A percentile compares a stretch with the other conserved stretches of the same genome.
Evolutionary conservation across 371 early-diverging fungal species (phyloP).

Genomic region (Haplosporangium sp.): DNA sequence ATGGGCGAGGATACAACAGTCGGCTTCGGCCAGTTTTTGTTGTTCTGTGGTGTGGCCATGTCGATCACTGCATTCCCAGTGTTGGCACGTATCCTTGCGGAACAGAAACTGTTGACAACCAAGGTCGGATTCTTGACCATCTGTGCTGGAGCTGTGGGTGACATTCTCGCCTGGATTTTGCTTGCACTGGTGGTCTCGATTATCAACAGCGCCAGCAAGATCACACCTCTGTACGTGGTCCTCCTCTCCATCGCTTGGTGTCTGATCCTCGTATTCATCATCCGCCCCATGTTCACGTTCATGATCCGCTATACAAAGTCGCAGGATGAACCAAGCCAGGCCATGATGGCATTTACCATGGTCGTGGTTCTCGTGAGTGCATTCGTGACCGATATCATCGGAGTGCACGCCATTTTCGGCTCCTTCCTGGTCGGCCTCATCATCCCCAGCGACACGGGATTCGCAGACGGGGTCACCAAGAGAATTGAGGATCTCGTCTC

Average conservation of each 20-base stretch:
- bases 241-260: conserved; percentile 71
- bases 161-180: conserved; percentile 87
- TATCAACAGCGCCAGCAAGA: conserved; percentile 68
- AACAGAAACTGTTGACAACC: conserved; percentile 85
- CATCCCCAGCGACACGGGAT: conserved; percentile 89
- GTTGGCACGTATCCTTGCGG: conserved; percentile 91
- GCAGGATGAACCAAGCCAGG: conserved; percentile 70
- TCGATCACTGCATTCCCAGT: conserved; percentile 95
- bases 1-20: conserved; percentile 59
- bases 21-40: conserved; percentile 75
- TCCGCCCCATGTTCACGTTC: conserved; percentile 67
- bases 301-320: conserved; percentile 62
- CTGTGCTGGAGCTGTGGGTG: conserved; percentile 90
- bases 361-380: conserved; percentile 72
- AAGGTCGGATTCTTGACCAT: conserved; percentile 84
- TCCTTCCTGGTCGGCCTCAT: conserved; percentile 89
- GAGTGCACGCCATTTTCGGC: conserved; percentile 94
- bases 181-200: conserved; percentile 87
- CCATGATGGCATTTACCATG: conserved; percentile 76
- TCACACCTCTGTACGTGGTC: conserved; percentile 79
- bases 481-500: conserved; percentile 92
- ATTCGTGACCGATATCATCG: conserved; percentile 88
- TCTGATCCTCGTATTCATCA: conserved; percentile 67
- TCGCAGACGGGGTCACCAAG: conserved; percentile 88
- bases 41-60: conserved; percentile 91